phyloP scores from a whole-genome alignment of 305 asterid species.

The Solanum hybrid region DNA sequence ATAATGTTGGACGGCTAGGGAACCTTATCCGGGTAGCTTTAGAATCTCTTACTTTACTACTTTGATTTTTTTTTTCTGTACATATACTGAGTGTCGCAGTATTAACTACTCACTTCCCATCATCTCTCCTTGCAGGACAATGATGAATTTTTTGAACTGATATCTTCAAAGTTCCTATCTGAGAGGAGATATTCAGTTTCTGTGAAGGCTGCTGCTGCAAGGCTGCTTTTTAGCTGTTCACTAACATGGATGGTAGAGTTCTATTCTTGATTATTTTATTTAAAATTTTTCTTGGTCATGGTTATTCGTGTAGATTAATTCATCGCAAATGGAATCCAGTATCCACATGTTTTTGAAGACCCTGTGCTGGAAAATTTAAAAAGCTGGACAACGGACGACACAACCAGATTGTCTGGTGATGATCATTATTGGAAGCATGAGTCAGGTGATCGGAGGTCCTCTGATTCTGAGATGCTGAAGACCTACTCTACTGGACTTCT shows the following conservation, averaged over 20 bases:
- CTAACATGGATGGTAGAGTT: conserved; percentile 77
- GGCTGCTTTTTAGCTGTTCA: conserved; percentile 93
- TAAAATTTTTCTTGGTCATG: not conserved
- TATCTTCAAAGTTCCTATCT: conserved; percentile 64
- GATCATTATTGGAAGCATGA: conserved; percentile 68
- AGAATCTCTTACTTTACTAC: not conserved
- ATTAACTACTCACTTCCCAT: conserved; percentile 2
- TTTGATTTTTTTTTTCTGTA: not conserved
- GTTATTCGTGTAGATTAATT: conserved; percentile 9
- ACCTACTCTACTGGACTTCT: conserved; percentile 87
- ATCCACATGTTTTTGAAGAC: conserved; percentile 91
- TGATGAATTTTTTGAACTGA: conserved; percentile 82
- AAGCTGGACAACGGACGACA: conserved; percentile 90
- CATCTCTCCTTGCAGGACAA: conserved; percentile 65
- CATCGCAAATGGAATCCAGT: conserved; percentile 46
- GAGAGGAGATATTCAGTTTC: conserved; percentile 70
- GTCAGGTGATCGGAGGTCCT: conserved; percentile 45
- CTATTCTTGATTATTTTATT: not conserved
- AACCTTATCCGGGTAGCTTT: conserved; percentile 75
- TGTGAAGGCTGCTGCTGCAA: conserved; percentile 68
- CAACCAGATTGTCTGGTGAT: conserved; percentile 40
- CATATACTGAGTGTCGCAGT: not conserved
- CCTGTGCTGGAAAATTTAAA: conserved; percentile 69
- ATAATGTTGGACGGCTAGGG: conserved; percentile 84
- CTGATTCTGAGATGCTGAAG: conserved; percentile 78